Evolutionary conservation across 2,329 filamentous ascomycete genomes (phyloP).

Genomic region (Fusarium phyllophilum): DNA sequence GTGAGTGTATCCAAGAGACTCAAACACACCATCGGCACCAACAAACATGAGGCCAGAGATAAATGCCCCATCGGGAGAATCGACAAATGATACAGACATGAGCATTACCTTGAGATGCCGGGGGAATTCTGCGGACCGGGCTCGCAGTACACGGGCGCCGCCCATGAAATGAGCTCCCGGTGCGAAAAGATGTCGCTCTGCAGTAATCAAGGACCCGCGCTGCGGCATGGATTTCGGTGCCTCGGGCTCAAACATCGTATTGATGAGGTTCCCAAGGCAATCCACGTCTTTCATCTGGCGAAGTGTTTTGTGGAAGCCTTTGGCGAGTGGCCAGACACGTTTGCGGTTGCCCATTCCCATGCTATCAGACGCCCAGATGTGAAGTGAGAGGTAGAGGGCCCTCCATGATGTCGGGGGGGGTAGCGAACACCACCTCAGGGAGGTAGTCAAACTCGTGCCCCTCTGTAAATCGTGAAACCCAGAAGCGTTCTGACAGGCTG

Average conservation of each 20-base stretch:
- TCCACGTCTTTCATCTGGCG: neutral
- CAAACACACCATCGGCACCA: neutral
- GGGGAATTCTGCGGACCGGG: neutral
- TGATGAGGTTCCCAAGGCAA: neutral
- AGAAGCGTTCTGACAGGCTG: slow-evolving; percentile 18
- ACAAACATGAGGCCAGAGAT: neutral
- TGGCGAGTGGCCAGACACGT: neutral
- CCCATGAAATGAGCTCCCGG: neutral
- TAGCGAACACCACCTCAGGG: neutral
- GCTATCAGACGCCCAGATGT: neutral
- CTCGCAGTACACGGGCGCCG: neutral
- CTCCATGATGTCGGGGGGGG: slow-evolving; percentile 18
- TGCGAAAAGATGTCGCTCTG: neutral
- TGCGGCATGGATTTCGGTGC: neutral
- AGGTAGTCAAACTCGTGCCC: slow-evolving; percentile 17
- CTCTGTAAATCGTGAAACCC: slow-evolving; percentile 23
- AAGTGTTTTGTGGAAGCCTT: neutral
- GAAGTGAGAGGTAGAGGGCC: neutral
- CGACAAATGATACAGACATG: neutral
- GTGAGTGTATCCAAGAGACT: neutral
- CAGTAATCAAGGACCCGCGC: neutral
- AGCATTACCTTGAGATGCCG: neutral
- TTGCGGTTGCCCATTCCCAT: neutral
- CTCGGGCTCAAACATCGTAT: neutral
- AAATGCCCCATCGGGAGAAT: neutral